A percentile compares a stretch with the other conserved stretches of the same genome.
Conservation (phyloP, 148 eudicot genomes). For the Diospyros kaki region DNA sequence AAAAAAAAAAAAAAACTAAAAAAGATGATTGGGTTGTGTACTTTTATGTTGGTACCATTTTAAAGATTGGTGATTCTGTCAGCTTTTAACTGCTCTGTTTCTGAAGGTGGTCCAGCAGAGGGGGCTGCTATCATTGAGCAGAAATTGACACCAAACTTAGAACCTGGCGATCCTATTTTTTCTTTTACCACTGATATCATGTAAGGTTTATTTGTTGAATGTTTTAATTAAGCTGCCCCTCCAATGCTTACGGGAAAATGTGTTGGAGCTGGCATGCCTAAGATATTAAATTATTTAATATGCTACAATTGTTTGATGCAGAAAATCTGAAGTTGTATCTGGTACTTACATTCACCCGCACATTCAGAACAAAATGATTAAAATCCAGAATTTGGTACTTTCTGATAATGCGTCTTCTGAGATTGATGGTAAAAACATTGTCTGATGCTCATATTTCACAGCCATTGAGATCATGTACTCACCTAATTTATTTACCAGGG, state of each 20-base stretch:
- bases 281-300: not conserved
- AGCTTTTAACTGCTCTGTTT: conserved; percentile 22
- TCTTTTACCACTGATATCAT: conserved; percentile 26
- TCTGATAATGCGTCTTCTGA: conserved; percentile 18
- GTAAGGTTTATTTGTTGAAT: conserved; percentile 29
- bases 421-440: conserved; percentile 35
- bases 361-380: conserved; percentile 39
- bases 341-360: conserved; percentile 58
- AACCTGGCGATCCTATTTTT: conserved; percentile 28
- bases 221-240: not conserved
- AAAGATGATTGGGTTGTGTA: not conserved
- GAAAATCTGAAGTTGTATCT: conserved; percentile 34
- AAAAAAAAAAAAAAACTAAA: too few species aligned
- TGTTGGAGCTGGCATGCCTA: not conserved
- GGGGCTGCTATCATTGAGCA: too few species aligned
- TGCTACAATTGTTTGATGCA: conserved; percentile 25
- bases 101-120: conserved; percentile 33
- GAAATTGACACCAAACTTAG: conserved; percentile 24
- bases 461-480: conserved; percentile 21
- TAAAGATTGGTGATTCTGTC: conserved; percentile 17
- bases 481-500: conserved; percentile 36
- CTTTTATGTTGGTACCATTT: not conserved
- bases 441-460: conserved; percentile 9
- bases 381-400: conserved; percentile 33
- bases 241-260: conserved; percentile 5